Evolutionary conservation across 139 green algal genomes (phyloP), one percentile per base, ranked within the genome.

Genomic region (Chlamydomonas incerta): DNA sequence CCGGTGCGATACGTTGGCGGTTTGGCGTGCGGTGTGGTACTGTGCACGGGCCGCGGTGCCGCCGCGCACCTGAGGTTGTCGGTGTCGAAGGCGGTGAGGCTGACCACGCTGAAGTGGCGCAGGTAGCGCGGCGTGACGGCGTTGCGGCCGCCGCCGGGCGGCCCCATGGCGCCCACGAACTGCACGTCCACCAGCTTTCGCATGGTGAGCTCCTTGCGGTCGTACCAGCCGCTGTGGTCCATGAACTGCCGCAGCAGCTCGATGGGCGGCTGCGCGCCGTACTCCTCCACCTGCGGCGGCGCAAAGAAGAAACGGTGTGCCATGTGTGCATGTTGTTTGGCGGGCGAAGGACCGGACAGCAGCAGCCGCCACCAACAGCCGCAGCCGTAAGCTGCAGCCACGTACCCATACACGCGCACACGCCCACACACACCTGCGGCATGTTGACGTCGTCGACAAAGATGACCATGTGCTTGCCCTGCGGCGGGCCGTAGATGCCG

Each of bases 361-460:
- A n/a, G n/a, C n/a, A n/a, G n/a, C n/a, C n/a, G n/a, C n/a, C n/a
- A n/a, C n/a, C n/a, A n/a, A n/a, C n/a, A n/a, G n/a, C n/a, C n/a
- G n/a, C n/a, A n/a, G n/a, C n/a, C n/a, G n/a, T n/a, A n/a, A n/a
- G n/a, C n/a, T n/a, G n/a, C n/a, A n/a, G n/a, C n/a, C n/a, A n/a
- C n/a, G n/a, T n/a, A n/a, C n/a, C n/a, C n/a, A n/a, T n/a, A n/a
- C n/a, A n/a, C n/a, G n/a, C n/a, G n/a, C n/a, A n/a, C n/a, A n/a
- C n/a, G n/a, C n/a, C n/a, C n/a, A n/a, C n/a, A 50, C 62, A 21
- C 23, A 87, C 88, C 84, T 92, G 88, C 5, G 94, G 94, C 94
- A 97, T 97, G 93, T 97, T 97, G 58, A 97, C 90, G 85, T 96
- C 94, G 66, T 97, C 94, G 41, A 97, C 90, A 87, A 96, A 97